phyloP scores from a whole-genome alignment of 2,329 filamentous ascomycete species.

The Diaporthe sp. region DNA sequence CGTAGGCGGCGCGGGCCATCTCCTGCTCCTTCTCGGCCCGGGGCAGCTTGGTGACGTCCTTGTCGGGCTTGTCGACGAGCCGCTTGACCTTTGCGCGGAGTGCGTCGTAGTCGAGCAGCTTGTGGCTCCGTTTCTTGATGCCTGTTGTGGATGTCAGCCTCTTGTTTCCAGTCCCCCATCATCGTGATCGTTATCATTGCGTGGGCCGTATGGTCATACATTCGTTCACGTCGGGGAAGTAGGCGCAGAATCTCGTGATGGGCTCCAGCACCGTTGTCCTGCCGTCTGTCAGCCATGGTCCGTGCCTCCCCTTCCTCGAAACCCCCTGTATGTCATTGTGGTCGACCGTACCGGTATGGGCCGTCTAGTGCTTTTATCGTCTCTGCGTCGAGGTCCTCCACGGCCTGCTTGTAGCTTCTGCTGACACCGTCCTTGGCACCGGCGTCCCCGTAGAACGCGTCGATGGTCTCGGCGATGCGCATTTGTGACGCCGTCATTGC shows the following conservation, averaged over 20 bases:
- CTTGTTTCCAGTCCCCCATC: background rate
- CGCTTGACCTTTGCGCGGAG: conserved; percentile 97
- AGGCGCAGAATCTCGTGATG: conserved; percentile 95
- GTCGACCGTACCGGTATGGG: conserved; percentile 78
- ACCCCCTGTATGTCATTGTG: no score
- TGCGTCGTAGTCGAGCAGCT: conserved; percentile 97
- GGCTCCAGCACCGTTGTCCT: conserved; percentile 95
- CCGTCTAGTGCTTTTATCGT: conserved; percentile 99
- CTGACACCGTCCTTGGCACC: conserved; percentile 96
- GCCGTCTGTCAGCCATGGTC: conserved; percentile 42
- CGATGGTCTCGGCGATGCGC: conserved; percentile 99
- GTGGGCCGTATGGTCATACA: conserved; percentile 67
- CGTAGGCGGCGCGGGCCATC: conserved; percentile 92
- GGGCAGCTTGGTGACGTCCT: conserved; percentile 96
- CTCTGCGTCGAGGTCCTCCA: conserved; percentile 96
- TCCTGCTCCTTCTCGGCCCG: conserved; percentile 97
- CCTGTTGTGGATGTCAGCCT: conserved; percentile 59
- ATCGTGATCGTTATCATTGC: conserved; percentile 50
- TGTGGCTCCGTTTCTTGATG: conserved; percentile 99
- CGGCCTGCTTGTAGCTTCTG: conserved; percentile 97
- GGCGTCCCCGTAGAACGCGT: conserved; percentile 98
- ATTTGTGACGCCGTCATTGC: conserved; percentile 99
- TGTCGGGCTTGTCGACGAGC: conserved; percentile 97
- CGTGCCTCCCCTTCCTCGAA: background rate
- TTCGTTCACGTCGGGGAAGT: conserved; percentile 99